Percentiles rank a stretch among this genome's conserved stretches.
Evolutionary conservation across 2,329 filamentous ascomycete species (phyloP).

Genomic region (Claviceps sorghi): DNA sequence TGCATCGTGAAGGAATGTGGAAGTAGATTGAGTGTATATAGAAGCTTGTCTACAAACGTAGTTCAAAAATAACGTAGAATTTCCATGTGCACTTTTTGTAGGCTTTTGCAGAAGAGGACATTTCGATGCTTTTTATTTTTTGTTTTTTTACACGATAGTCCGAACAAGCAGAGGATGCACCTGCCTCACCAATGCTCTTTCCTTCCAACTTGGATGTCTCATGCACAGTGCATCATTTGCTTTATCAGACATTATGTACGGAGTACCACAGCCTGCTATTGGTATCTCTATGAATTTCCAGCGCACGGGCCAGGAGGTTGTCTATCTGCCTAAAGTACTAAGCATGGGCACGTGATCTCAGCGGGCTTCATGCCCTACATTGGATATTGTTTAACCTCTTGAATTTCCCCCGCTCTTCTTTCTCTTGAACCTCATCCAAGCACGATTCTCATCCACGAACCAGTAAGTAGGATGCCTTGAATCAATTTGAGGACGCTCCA

Average conservation of each 20-base stretch:
- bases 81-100: background rate
- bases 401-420: conserved; percentile 15
- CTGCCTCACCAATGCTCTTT: background rate
- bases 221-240: background rate
- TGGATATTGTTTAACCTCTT: conserved; percentile 16
- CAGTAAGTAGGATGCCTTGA: conserved; percentile 16
- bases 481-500: background rate
- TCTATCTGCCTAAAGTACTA: too few relatives aligned
- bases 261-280: background rate
- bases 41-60: background rate
- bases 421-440: conserved; percentile 26
- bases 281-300: background rate
- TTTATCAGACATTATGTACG: background rate
- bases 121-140: background rate
- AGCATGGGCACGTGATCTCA: conserved; percentile 16
- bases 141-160: background rate
- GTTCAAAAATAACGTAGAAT: background rate
- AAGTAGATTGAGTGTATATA: background rate
- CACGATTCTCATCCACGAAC: conserved; percentile 32
- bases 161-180: background rate
- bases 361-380: conserved; percentile 24
- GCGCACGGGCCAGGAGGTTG: background rate
- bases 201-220: background rate
- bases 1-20: conserved; percentile 1
- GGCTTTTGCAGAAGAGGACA: background rate